Evolutionary conservation across 2,329 filamentous ascomycete genomes (phyloP), one percentile per base, ranked within the genome.

Genomic region (Dissoconium aciculare): DNA sequence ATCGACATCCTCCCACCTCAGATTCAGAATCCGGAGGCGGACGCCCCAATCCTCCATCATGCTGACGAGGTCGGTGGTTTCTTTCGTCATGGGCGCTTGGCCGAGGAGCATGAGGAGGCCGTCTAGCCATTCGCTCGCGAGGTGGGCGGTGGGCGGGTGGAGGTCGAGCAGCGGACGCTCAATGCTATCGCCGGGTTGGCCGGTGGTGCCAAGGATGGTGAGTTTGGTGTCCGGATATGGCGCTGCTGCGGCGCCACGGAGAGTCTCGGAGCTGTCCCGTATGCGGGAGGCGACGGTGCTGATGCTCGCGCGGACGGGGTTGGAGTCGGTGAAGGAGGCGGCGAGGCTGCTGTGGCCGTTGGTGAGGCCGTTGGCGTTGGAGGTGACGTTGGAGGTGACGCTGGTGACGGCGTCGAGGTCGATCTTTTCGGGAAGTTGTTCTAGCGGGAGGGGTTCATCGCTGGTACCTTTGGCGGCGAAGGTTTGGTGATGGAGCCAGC

Each of bases 61-160:
- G 33, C 76, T 74, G 32, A 94, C 77, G 38, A 95, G 62, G 55
- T 89, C 91, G 52, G 78, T 87, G 19, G 89, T 95, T 58, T 95
- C 87, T 3, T 84, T 73, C n/a, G 89, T 98, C 51, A 98, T 94
- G 12, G 89, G 89, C 36, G 85, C 74, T 56, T 98, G 89, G 50
- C 91, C 84, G 14, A 98, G 67, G 32, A 98, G 65, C 84, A 98
- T 92, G 34, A 95, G 66, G 41, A 98, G 60, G 1, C 89, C 89
- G 53, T 98, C 89, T 4, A 98, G 67, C 89, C 89, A 98, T 57
- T 98, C 89, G 1, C 84, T 91, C 6, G 89, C 89, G 28, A 89
- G 62, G 41, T 74, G 81, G 51, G 89, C 78, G 35, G 74, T 80
- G 36, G 74, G 63, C 4, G 87, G 85, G 53, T 83, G 75, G 31